Evolutionary conservation across 2,329 filamentous ascomycete species (phyloP).

Genomic region (Monosporascus sp.): DNA sequence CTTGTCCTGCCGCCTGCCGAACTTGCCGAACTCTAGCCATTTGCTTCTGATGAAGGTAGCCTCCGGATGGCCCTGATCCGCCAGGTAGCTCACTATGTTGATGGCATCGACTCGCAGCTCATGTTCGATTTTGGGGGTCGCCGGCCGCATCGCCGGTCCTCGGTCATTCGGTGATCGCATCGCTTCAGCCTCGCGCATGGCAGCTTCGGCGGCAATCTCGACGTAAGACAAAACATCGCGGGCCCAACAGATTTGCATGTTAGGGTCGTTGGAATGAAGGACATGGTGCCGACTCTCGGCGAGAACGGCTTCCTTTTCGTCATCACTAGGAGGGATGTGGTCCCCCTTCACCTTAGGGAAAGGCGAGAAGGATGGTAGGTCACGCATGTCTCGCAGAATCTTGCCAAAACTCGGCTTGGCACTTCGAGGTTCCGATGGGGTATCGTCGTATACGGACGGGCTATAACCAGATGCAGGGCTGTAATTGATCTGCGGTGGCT

Average conservation of each 20-base stretch:
- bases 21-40: slow-evolving; percentile 98
- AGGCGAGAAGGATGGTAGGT: slow-evolving; percentile 77
- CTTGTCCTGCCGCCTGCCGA: slow-evolving; percentile 84
- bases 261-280: slow-evolving; percentile 86
- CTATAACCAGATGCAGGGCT: slow-evolving; percentile 29
- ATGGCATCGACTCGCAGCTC: slow-evolving; percentile 83
- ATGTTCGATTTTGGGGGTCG: slow-evolving; percentile 83
- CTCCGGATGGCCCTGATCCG: slow-evolving; percentile 87
- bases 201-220: slow-evolving; percentile 74
- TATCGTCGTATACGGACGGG: slow-evolving; percentile 35
- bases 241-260: slow-evolving; percentile 96
- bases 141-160: slow-evolving; percentile 50
- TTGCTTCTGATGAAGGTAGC: slow-evolving; percentile 92
- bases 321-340: slow-evolving; percentile 88
- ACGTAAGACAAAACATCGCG: slow-evolving; percentile 87
- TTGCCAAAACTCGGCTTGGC: slow-evolving; percentile 32
- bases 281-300: slow-evolving; percentile 80
- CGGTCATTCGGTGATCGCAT: slow-evolving; percentile 27
- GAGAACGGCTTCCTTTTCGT: slow-evolving; percentile 85
- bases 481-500: slow-evolving; percentile 24
- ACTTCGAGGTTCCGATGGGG: slow-evolving; percentile 36
- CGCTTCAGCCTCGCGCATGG: slow-evolving; percentile 53
- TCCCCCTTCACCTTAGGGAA: slow-evolving; percentile 84
- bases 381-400: slow-evolving; percentile 38
- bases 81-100: slow-evolving; percentile 86